Evolutionary conservation across 208 protist species (phyloP), one percentile per base, ranked within the genome.

Genomic region (Naegleria gruberi): DNA sequence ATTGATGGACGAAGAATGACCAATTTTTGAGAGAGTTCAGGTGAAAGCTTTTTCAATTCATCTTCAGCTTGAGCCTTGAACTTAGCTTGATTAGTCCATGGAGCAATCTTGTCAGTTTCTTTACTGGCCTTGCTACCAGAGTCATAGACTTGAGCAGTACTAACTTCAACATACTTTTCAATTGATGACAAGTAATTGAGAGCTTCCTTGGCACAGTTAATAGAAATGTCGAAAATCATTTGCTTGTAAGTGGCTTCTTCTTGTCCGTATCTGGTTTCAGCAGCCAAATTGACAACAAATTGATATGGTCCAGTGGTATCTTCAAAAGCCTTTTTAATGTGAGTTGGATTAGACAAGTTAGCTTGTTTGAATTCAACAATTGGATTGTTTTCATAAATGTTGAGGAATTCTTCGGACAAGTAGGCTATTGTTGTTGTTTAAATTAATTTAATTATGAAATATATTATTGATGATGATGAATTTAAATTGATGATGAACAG

Each of bases 81-180:
- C 73, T 92, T 92, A n/a, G 96, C 96, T 77, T 97, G 89, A 17
- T 85, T 41, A 23, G 96, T 97, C 94, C 96, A 97, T 37, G 97
- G 96, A 73, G 95, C 94, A 45, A 94, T 87, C 42, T 94, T 96
- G 41, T 65, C 87, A 46, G 88, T 86, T 91, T 97, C 96, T n/a
- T 91, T 90, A 6, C 44, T 57, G 30, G 94, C 77, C 57, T 96
- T 97, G 74, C 93, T 85, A 42, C 87, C 89, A n/a, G 90, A 86
- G 19, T 95, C 94, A 89, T 98, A 98, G 2, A 98, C 93, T 91
- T 97, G 95, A 42, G 96, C 95, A n/a, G 96, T 97, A 40, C 94
- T 96, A 19, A 98, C 91, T 84, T 98, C 94, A 45, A 98, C 91
- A 91, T 96, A 98, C 44, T 92, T 91, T 43, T 95, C 91, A 74